Evolutionary conservation across 2,329 filamentous ascomycete species (phyloP), one percentile per base, ranked within the genome.

Genomic region (Fusarium setosum): DNA sequence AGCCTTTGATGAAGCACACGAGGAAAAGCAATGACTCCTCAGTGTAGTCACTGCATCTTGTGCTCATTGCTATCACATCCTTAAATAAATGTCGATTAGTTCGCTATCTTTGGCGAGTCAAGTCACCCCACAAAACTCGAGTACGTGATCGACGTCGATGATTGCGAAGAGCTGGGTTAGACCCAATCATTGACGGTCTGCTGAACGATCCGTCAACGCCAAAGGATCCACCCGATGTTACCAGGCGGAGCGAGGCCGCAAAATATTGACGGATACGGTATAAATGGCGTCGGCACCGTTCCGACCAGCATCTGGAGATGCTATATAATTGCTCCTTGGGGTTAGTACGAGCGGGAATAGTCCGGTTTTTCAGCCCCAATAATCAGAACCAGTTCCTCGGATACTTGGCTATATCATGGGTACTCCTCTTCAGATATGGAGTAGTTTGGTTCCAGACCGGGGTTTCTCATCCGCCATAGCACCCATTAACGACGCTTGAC

Each of bases 131-230:
- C 51, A 12, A 9, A 37, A 38, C 31, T 21, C 0, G 4, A 50
- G 17, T 49, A 40, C 53, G 53, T 56, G 53, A 40, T 56, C 37
- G 53, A 40, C 31, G 18, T 50, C 15, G 35, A 49, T 23, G 18
- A 56, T 56, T 35, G 53, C 53, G 53, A 56, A 48, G 10, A 12
- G 12, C 21, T 32, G 21, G 35, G 5, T 10, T 18, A 15, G 35
- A 15, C 34, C 53, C 53, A 56, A 49, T 49, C 49, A 59, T 40
- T 45, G 23, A 23, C 20, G 34, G 11, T 31, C 26, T 13, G 24
- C 34, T 9, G 15, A 23, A 26, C 29, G 37, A 24, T 35, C 17
- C 21, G 21, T 49, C 32, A 49, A 17, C 23, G 26, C 13, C 26
- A 6, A 24, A 18, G 34, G 48, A 51, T 51, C 17, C 9, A 18